phyloP scores from a whole-genome alignment of 2,329 filamentous ascomycete species.

The Raffaelea arxii region DNA sequence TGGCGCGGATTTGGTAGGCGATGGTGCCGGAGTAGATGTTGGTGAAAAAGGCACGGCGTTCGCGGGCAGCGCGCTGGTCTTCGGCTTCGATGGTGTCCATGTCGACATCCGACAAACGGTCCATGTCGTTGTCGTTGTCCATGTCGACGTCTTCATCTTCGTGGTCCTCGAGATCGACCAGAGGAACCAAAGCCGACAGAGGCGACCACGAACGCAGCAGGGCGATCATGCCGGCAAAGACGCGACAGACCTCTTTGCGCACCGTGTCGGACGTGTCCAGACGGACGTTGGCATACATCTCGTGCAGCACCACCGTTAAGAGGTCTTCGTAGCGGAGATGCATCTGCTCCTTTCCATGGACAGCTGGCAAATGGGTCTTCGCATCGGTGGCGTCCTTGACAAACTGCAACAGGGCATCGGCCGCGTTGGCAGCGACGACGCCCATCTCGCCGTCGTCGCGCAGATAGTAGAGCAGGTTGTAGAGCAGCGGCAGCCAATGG shows the following conservation, averaged over 20 bases:
- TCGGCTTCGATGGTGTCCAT: slow-evolving; percentile 6
- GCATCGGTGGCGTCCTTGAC: slow-evolving; percentile 51
- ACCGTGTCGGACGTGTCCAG: slow-evolving; percentile 79
- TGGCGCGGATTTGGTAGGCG: slow-evolving; percentile 72
- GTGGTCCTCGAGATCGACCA: slow-evolving; percentile 49
- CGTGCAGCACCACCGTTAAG: slow-evolving; percentile 60
- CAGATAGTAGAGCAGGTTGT: slow-evolving; percentile 84
- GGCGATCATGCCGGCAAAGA: slow-evolving; percentile 70
- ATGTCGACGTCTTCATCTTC: slow-evolving; percentile 36
- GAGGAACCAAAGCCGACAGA: slow-evolving; percentile 61
- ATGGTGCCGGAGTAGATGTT: slow-evolving; percentile 88
- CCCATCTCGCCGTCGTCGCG: slow-evolving; percentile 81
- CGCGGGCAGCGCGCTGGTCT: no score
- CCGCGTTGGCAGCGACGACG: slow-evolving; percentile 70
- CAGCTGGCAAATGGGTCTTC: slow-evolving; percentile 16
- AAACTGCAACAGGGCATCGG: slow-evolving; percentile 70
- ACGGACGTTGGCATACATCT: slow-evolving; percentile 65
- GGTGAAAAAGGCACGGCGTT: slow-evolving; percentile 74
- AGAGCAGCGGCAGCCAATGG: slow-evolving; percentile 81
- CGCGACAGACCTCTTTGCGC: slow-evolving; percentile 68
- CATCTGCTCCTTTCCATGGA: no score
- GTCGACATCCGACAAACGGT: background rate
- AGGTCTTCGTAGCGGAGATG: slow-evolving; percentile 52
- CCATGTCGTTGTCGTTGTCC: slow-evolving; percentile 4
- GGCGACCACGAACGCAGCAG: slow-evolving; percentile 59